Evolutionary conservation across 2,329 filamentous ascomycete genomes (phyloP).

Genomic region (Pochonia chlamydosporia): DNA sequence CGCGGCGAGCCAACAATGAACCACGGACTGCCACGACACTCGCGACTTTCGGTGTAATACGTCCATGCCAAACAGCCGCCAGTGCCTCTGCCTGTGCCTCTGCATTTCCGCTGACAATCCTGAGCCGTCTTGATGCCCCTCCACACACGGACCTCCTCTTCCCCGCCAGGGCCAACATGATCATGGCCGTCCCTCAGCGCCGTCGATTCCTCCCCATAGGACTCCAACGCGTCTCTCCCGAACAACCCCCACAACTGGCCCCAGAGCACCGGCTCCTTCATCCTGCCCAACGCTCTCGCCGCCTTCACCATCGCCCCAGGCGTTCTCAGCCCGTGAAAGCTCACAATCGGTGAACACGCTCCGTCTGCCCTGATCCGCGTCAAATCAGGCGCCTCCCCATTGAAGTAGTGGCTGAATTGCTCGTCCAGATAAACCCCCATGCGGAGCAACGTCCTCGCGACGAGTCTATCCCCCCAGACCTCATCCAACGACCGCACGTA

Average conservation of each 20-base stretch:
- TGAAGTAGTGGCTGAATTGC: conserved; percentile 47
- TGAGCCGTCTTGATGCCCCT: conserved; percentile 31
- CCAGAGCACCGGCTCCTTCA: conserved; percentile 40
- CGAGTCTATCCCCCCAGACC: conserved; percentile 48
- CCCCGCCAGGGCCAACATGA: conserved; percentile 44
- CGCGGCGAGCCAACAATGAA: conserved; percentile 35
- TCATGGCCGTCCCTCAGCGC: conserved; percentile 21
- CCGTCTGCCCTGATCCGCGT: conserved; percentile 44
- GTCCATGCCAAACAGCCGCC: conserved; percentile 47
- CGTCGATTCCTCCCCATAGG: conserved; percentile 25
- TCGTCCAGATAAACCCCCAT: conserved; percentile 51
- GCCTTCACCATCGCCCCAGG: conserved; percentile 39
- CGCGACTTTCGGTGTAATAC: conserved; percentile 33
- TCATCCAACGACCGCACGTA: conserved; percentile 44
- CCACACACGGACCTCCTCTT: conserved; percentile 35
- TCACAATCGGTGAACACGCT: conserved; percentile 48
- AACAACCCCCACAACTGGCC: conserved; percentile 45
- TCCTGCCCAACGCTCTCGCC: conserved; percentile 33
- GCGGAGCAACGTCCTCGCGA: conserved; percentile 47
- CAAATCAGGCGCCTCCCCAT: conserved; percentile 44
- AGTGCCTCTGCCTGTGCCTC: no score
- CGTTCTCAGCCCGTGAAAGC: conserved; percentile 45
- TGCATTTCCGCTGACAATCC: conserved; percentile 38
- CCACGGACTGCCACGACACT: conserved; percentile 45
- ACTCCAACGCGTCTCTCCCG: conserved; percentile 31